These are phyloP conservation scores for Exophiala oligosperma DNA, from an alignment of 2,329 filamentous ascomycete species.

Conservation along the genomic window DNA sequence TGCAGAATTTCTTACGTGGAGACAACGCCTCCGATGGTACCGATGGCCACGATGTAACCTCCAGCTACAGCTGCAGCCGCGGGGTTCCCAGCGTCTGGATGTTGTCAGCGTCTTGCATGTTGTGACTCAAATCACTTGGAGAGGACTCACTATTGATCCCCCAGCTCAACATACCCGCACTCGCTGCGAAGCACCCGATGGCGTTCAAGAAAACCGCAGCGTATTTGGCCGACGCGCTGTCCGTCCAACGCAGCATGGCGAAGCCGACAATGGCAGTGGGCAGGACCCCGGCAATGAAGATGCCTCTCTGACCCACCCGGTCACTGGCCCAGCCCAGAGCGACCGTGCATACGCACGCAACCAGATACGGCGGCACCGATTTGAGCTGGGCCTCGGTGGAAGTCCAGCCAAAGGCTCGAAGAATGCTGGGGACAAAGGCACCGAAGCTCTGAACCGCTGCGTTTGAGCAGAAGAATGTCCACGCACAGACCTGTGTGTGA, in stretches of 20 bases:
- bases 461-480: conserved; percentile 24
- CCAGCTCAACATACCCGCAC: conserved; percentile 85
- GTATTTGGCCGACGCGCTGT: conserved; percentile 69
- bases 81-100: conserved; percentile 53
- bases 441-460: conserved; percentile 43
- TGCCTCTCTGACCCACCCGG: conserved; percentile 71
- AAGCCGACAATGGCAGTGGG: conserved; percentile 72
- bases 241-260: conserved; percentile 68
- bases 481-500: conserved; percentile 25
- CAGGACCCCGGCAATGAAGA: conserved; percentile 70
- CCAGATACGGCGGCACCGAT: conserved; percentile 73
- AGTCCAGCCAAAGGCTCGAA: conserved; percentile 42
- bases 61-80: conserved; percentile 68
- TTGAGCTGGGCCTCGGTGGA: conserved; percentile 66
- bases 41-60: conserved; percentile 77
- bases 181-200: conserved; percentile 78
- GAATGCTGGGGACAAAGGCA: conserved; percentile 39
- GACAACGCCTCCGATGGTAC: conserved; percentile 77
- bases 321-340: conserved; percentile 74
- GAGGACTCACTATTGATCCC: conserved; percentile 67
- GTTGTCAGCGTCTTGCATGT: conserved; percentile 2
- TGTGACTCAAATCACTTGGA: neutral
- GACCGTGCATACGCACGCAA: conserved; percentile 68
- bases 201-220: conserved; percentile 79
- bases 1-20: conserved; percentile 65